phyloP scores from a whole-genome alignment of 148 eudicot species.

The Pouteria glomerata region DNA sequence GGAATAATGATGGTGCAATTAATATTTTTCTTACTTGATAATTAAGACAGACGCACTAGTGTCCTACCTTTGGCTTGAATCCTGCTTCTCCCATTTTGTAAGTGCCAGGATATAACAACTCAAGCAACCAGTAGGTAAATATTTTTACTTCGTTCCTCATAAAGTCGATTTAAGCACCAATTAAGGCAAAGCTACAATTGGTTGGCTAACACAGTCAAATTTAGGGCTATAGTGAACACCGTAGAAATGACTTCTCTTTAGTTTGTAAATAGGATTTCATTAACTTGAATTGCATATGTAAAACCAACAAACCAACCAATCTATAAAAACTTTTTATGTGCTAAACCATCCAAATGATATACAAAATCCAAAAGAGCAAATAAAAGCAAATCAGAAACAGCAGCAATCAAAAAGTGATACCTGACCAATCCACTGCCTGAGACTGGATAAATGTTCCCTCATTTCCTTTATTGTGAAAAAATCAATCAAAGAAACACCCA shows the following conservation, averaged over 20 bases:
- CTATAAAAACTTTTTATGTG: too few relatives aligned
- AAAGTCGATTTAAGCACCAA: neutral
- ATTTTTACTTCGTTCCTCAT: neutral
- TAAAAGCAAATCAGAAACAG: neutral
- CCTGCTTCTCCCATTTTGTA: too few relatives aligned
- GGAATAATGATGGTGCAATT: too few relatives aligned
- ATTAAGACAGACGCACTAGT: neutral
- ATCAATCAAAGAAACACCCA: slow-evolving; percentile 61
- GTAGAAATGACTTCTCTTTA: too few relatives aligned
- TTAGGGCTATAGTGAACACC: too few relatives aligned
- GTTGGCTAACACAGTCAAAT: neutral
- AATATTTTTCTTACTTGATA: neutral
- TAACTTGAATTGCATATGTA: too few relatives aligned
- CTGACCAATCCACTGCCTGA: slow-evolving; percentile 46
- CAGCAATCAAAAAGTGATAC: slow-evolving; percentile 24
- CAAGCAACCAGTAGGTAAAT: neutral
- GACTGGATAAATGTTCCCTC: slow-evolving; percentile 55
- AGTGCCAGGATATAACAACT: neutral
- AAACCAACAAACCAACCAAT: too few relatives aligned
- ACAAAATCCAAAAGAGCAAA: neutral
- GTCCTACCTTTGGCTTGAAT: neutral
- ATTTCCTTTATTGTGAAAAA: slow-evolving; percentile 57
- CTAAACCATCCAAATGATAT: neutral
- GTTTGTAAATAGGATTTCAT: too few relatives aligned
- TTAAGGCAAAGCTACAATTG: neutral